These are phyloP conservation scores for Trichosporon sp. DNA, from an alignment of 1,284 basidiomycete species.

Conservation along the genomic window DNA sequence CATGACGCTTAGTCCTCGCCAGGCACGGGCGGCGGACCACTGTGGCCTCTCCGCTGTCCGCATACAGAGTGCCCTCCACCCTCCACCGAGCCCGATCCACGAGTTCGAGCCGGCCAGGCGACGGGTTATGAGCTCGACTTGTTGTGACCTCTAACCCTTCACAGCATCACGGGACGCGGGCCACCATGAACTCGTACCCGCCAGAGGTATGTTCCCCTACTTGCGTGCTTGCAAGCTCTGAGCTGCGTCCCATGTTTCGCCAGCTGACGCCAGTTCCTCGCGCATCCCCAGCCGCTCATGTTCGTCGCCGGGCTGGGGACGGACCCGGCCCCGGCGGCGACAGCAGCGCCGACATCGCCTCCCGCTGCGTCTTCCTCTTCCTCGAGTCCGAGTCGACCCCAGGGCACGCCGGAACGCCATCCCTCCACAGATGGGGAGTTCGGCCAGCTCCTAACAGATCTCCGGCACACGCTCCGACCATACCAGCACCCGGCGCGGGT, in stretches of 20 bases:
- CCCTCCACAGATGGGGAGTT: conserved; percentile 34
- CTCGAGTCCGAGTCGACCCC: not conserved
- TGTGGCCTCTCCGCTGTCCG: not conserved
- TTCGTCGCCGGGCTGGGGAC: conserved; percentile 74
- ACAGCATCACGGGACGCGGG: not conserved
- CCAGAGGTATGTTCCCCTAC: conserved; percentile 61
- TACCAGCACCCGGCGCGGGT: conserved; percentile 52
- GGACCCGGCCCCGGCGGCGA: conserved; percentile 34
- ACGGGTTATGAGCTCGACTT: not conserved
- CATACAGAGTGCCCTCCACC: too few relatives aligned
- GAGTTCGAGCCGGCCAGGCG: too few relatives aligned
- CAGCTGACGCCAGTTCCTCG: conserved; percentile 52
- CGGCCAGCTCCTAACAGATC: conserved; percentile 57
- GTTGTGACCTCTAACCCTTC: not conserved
- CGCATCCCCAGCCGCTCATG: conserved; percentile 82
- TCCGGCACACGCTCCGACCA: conserved; percentile 58
- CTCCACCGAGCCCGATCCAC: too few relatives aligned
- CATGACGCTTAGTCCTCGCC: not conserved
- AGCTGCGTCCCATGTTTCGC: not conserved
- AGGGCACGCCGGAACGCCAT: not conserved
- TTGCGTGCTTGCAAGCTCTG: too few relatives aligned
- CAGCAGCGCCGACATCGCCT: not conserved
- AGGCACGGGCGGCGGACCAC: conserved; percentile 4
- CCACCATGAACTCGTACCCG: conserved; percentile 79
- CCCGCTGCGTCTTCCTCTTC: not conserved